These are phyloP conservation scores for Colletotrichum sp. DNA, from an alignment of 2,329 filamentous ascomycete species.

Conservation along the genomic window DNA sequence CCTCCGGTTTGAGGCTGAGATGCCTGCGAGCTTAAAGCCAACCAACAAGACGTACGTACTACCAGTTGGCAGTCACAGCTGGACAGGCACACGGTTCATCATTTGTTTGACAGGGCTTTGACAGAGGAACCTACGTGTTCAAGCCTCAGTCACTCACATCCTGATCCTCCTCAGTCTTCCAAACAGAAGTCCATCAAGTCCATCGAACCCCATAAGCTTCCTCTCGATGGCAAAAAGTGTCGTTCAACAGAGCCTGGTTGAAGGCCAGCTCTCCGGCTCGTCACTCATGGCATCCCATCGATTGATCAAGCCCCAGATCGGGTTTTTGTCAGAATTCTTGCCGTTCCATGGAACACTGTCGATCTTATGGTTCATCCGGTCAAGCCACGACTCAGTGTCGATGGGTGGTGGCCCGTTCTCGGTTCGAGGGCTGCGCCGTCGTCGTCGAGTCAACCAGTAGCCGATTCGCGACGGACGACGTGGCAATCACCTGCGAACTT, in stretches of 20 bases:
- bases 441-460: background rate
- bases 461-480: background rate
- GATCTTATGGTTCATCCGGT: background rate
- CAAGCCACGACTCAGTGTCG: background rate
- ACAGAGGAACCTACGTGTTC: background rate
- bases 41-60: background rate
- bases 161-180: background rate
- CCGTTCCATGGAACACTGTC: background rate
- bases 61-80: background rate
- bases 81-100: background rate
- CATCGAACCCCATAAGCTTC: accelerated
- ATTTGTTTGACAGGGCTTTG: background rate
- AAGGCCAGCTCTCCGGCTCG: background rate
- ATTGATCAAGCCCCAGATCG: background rate
- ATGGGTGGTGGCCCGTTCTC: background rate
- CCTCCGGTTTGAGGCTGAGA: background rate
- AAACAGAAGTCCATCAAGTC: background rate
- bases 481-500: background rate
- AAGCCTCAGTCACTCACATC: background rate
- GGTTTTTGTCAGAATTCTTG: background rate
- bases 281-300: background rate
- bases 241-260: background rate
- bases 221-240: background rate
- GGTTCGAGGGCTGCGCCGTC: background rate
- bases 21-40: background rate